Evolutionary conservation across 78 protist species (phyloP), one percentile per base, ranked within the genome.

Genomic region (Pigoraptor vietnamica): DNA sequence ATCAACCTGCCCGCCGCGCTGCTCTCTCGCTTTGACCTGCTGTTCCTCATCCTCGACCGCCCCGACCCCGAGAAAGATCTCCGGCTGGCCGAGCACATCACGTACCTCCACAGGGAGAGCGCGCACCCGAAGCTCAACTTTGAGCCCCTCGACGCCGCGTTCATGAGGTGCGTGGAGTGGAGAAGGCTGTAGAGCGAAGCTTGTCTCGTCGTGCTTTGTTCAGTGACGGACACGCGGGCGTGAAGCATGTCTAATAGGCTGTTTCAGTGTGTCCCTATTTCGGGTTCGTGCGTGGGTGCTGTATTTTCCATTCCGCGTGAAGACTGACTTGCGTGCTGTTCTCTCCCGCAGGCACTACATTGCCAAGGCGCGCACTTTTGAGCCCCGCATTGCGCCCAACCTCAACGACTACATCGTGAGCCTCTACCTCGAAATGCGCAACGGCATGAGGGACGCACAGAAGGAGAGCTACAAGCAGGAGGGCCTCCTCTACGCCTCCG

Each of bases 1-100:
- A 95, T 98, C 89, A 96, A 97, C 91, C 94, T 99, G 24, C 99
- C 99, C n/a, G 98, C 97, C 10, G 97, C 99, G 29, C 95, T 99
- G 39, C 96, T 99, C 33, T 98, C 99, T 0, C 97, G 99, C 32
- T 95, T 98, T 56, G 99, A 99, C 89, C 87, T 99, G 34, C 82
- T 98, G 33, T 99, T 97, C 91, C 90, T 99, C 21, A 91, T 99
- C 34, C 95, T 98, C 32, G 99, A 99, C 89, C 39, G 86, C 39
- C 97, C 99, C 1, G 94, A 96, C 87, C 81, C 33, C n/a, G 96
- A 91, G 2, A 0, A 0, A 21, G 99, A 99, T 92, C 14, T 23
- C 33, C 37, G 40, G n/a, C 97, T 98, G 34, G 99, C 99, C 19
- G 40, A 95, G 88, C 99, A 99, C 94, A 95, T 99, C 21, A 92